Evolutionary conservation across 352 stramenopile species (phyloP), one percentile per base, ranked within the genome.

Genomic region (Globisporangium mamillatum): DNA sequence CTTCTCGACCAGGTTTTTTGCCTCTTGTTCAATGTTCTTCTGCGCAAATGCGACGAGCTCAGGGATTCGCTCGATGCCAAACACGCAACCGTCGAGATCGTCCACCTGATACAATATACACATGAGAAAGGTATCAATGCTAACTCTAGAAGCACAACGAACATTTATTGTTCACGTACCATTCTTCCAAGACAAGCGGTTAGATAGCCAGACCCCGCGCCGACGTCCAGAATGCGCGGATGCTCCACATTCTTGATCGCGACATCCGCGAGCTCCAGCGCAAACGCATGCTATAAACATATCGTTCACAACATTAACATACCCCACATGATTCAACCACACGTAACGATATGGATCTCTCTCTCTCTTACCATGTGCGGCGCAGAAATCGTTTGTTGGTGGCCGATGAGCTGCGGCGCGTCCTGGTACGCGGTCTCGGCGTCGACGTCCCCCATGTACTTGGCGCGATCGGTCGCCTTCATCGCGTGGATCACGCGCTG

Each of bases 121-220:
- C 18, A 60, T 14, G 12, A 1, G 6, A 24, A 36, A 59, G 5
- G 14, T 4, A 16, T 16, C 6, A 18, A 1, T 3, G 65, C 10
- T 41, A 53, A 46, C 29, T 70, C 44, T 12, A n/a, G 20, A 24
- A 41, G 24, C n/a, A 29, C 18, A 41, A 16, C 18, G 22, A 41
- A 10, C 50, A 52, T 48, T 41, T 41, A 41, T 14, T 41, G 9
- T 41, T 79, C 60, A 25, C 75, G 52, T 29, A 97, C 79, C 69
- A 98, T 89, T 52, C 94, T 79, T 0, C 90, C 93, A n/a, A 99
- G 75, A 66, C 91, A 95, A 6, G 93, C 94, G 6, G 93, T 98
- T 9, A 99, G 77, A 75, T 99, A 99, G 5, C 97, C 97, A 6
- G 90, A 98, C 27, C 97, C 97, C 32, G 82, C 97, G 36, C 97